Evolutionary conservation across 1,284 basidiomycete species (phyloP).

Genomic region (Apiotrichum akiyoshidainum): DNA sequence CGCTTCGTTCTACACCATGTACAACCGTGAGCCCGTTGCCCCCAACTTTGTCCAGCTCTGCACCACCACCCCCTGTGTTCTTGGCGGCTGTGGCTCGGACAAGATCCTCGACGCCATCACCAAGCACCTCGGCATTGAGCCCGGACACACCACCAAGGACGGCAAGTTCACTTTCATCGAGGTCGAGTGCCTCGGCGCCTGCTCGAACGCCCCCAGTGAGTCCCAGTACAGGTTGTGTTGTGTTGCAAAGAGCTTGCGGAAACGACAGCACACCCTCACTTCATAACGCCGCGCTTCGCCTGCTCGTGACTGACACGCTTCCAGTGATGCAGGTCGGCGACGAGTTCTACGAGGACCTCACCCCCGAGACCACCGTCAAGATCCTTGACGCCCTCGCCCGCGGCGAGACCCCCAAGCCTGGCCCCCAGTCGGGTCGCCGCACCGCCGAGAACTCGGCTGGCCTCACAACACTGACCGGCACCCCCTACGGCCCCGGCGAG

Average conservation of each 20-base stretch:
- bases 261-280: no score
- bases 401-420: constrained; percentile 83
- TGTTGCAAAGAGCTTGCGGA: no score
- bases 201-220: constrained; percentile 89
- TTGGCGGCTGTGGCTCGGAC: constrained; percentile 77
- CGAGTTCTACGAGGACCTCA: constrained; percentile 98
- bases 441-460: constrained; percentile 89
- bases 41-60: constrained; percentile 95
- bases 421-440: constrained; percentile 81
- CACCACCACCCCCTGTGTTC: constrained; percentile 98
- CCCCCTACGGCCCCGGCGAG: constrained; percentile 94
- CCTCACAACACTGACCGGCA: constrained; percentile 74
- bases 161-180: constrained; percentile 97
- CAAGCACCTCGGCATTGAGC: constrained; percentile 74
- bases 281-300: not conserved
- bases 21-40: constrained; percentile 94
- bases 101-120: constrained; percentile 84
- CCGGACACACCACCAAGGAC: constrained; percentile 88
- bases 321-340: constrained; percentile 87
- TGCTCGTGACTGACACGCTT: constrained; percentile 2
- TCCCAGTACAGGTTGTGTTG: constrained; percentile 1
- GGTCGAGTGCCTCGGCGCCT: constrained; percentile 97
- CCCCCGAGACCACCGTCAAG: constrained; percentile 82
- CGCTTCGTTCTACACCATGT: constrained; percentile 99
- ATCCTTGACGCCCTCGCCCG: constrained; percentile 79